Conservation (phyloP, 2,329 filamentous ascomycete genomes). For the Penicillium sp. region DNA sequence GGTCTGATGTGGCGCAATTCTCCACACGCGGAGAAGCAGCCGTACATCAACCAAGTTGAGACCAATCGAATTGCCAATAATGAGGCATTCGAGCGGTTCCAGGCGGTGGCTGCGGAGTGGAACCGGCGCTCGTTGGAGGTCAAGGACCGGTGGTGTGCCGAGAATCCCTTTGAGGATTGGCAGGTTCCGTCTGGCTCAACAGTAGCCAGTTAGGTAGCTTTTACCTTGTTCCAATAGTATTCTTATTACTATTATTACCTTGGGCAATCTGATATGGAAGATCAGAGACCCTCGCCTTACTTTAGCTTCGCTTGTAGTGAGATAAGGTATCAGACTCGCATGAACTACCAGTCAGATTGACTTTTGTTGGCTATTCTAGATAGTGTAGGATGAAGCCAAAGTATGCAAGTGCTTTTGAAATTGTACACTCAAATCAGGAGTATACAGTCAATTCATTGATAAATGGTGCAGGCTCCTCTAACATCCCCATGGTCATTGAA, state of each 20-base stretch:
- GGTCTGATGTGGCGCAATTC: conserved; percentile 91
- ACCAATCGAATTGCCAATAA: conserved; percentile 70
- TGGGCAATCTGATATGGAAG: background rate
- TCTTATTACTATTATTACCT: background rate
- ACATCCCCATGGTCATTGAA: conserved; percentile 3
- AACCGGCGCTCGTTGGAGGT: conserved; percentile 41
- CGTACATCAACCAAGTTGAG: conserved; percentile 74
- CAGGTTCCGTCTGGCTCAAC: conserved; percentile 7
- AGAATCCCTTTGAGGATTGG: conserved; percentile 42
- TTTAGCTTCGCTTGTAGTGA: background rate
- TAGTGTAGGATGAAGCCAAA: background rate
- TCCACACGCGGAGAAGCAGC: conserved; percentile 67
- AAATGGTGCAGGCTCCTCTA: background rate
- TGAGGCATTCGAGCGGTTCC: conserved; percentile 69
- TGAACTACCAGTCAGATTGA: background rate
- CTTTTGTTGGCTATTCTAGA: background rate
- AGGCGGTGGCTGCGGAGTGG: conserved; percentile 62
- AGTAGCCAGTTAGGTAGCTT: background rate
- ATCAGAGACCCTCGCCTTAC: background rate
- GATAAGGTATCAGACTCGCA: background rate
- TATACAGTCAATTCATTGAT: background rate
- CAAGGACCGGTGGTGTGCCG: conserved; percentile 43
- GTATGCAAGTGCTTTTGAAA: background rate
- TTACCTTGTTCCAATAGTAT: background rate
- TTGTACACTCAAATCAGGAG: background rate